Base-by-base conservation (phyloP, 2,329 filamentous ascomycete species). In the Fonsecaea multimorphosa region DNA sequence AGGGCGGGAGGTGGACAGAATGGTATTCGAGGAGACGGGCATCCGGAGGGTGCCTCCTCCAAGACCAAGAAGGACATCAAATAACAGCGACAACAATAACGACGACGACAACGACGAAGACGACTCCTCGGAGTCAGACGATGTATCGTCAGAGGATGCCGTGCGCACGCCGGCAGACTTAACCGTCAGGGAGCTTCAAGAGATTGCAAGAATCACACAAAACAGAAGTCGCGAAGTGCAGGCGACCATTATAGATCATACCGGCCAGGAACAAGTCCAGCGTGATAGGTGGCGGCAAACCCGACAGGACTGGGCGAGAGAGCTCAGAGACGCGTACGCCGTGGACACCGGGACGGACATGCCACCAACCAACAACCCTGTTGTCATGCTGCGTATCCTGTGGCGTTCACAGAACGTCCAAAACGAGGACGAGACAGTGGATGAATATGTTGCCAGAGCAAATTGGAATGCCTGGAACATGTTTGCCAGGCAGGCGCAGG, bases 1-100 rank as follows among this genome's bases (percentile, higher is more conserved):
- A 36, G 65, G 65, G 32, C 65, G 71, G 1, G 70, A 72, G 57
- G 29, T 57, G 12, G 68, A 70, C 54, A 57, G 36, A 2, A 65
- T 70, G 32, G 34, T 24, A 6, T n/a, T 40, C 8, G 69, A 71
- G 53, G 54, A 67, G 27, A 67, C 67, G 4, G 61, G 62, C 1
- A 16, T 24, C 2, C 59, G 46, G 24, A 54, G 64, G 24, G 40
- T 58, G 8, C 44, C 40, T 1, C 22, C 31, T 1, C 22, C 31
- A 8, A 61, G 34, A 38, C 27, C 19, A 40, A 19, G 38, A 24
- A 61, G 40, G 5, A 40, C 12, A 40, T 16, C 3, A 6, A 16
- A 14, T 6, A 3, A 40, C 16, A 40, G 16, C 5, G 36, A 40
- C 36, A n/a, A n/a, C n/a, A n/a, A n/a, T n/a, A n/a, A n/a, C n/a